Base-by-base conservation (phyloP, 306 rosid species). In the Acacia acuminata region DNA sequence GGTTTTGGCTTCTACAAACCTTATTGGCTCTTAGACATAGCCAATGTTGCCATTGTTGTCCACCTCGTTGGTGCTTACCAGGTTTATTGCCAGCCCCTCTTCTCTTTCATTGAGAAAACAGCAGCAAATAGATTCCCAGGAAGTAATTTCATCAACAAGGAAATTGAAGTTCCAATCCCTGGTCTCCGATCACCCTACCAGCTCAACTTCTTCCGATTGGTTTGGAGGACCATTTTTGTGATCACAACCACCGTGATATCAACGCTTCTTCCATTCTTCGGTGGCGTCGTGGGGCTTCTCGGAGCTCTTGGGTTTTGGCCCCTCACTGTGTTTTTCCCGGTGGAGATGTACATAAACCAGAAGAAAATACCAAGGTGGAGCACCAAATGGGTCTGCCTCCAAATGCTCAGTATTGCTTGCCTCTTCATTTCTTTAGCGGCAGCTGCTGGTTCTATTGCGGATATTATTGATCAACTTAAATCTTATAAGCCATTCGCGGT, bases 291-390 rank as follows among this genome's bases (percentile, higher is more conserved):
- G n/a, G 90, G 88, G 10, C 51, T 88, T 2, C 74, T 88, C 7
- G 90, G 90, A 48, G 88, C 90, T 3, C 20, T 88, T 67, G 88
- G 51, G 9, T 88, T 88, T 77, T 88, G 90, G 90, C 90, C 90
- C 4, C 79, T 88, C 8, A 88, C 90, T 3, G 90, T 88, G n/a
- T 88, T 71, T 85, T 82, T 88, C 58, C 90, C 90, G 0, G 83
- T 85, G 66, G 87, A 80, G 65, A 88, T 88, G 85, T 88, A 88
- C 40, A 82, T 88, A 24, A 71, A 0, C 20, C 90, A 88, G 25
- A 77, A 27, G 64, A 69, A 44, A 74, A 74, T 85, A 71, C 82
- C 82, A 68, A 88, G 77, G 63, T 82, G 82, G 83, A 77, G 79
- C 77, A 50, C 56, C 16, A 85, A 74, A 55, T 88, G 88, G 88